Percentiles rank a stretch among this genome's conserved stretches.
Evolutionary conservation across 306 rosid species (phyloP).

Genomic region (Betula pendula): DNA sequence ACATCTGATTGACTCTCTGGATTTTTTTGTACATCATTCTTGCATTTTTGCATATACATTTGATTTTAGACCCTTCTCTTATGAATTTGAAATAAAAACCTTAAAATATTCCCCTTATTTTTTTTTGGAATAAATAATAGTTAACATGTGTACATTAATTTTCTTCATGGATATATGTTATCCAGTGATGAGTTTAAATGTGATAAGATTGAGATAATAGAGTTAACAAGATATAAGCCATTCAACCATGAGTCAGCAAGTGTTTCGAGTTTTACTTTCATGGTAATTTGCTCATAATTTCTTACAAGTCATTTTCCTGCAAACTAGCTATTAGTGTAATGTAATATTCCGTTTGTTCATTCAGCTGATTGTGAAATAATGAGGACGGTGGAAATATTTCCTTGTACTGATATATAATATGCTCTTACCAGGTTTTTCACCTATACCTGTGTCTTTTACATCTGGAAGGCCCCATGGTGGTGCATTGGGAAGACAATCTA

Average conservation of each 20-base stretch:
- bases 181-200: background rate
- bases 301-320: background rate
- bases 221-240: background rate
- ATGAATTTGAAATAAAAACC: background rate
- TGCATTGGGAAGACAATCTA: constrained; percentile 48
- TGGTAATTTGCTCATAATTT: background rate
- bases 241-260: background rate
- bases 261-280: background rate
- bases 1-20: background rate
- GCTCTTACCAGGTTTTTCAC: constrained; percentile 50
- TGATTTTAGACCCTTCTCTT: background rate
- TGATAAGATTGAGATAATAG: background rate
- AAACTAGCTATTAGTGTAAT: background rate
- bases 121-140: background rate
- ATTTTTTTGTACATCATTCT: background rate
- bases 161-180: background rate
- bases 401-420: constrained; percentile 33
- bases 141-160: background rate
- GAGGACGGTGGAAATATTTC: background rate
- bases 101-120: background rate
- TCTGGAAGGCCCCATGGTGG: constrained; percentile 47
- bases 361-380: background rate
- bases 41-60: background rate
- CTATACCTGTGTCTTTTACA: constrained; percentile 46
- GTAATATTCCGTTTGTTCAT: background rate